Evolutionary conservation across 2,329 filamentous ascomycete species (phyloP).

Genomic region (Colletotrichum musicola): DNA sequence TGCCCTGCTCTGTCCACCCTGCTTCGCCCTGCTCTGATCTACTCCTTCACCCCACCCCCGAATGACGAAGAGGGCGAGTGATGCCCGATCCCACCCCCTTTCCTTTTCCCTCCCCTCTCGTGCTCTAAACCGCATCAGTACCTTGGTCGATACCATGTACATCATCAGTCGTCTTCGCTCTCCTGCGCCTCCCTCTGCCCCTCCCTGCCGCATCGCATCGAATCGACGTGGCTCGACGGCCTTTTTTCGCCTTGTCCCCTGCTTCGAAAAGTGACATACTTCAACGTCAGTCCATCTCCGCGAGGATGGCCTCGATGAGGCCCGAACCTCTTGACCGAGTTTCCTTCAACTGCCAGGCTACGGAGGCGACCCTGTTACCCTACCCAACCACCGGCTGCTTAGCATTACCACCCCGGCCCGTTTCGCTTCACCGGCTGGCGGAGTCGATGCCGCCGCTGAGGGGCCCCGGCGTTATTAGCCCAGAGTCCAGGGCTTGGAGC

Average conservation of each 20-base stretch:
- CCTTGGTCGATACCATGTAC: slow-evolving; percentile 5
- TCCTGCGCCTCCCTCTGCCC: slow-evolving; percentile 20
- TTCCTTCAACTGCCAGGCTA: slow-evolving; percentile 31
- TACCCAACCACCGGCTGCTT: slow-evolving; percentile 36
- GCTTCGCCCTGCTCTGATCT: slow-evolving; percentile 31
- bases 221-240: slow-evolving; percentile 38
- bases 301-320: slow-evolving; percentile 38
- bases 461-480: slow-evolving; percentile 32
- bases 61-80: slow-evolving; percentile 35
- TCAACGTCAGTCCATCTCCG: slow-evolving; percentile 30
- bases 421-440: slow-evolving; percentile 39
- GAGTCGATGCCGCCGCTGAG: slow-evolving; percentile 38
- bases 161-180: slow-evolving; percentile 31
- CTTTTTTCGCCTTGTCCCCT: slow-evolving; percentile 24
- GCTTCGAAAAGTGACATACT: slow-evolving; percentile 22
- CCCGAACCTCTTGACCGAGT: slow-evolving; percentile 37
- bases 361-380: slow-evolving; percentile 18
- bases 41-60: slow-evolving; percentile 20
- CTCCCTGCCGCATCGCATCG: slow-evolving; percentile 38
- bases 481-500: neutral
- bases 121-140: slow-evolving; percentile 34
- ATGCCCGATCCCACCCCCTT: slow-evolving; percentile 37
- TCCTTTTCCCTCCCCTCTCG: slow-evolving; percentile 17
- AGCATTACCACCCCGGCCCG: slow-evolving; percentile 31
- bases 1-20: neutral